Conservation (phyloP, 495 filamentous ascomycete species). For the Penicillium psychrofluorescens region DNA sequence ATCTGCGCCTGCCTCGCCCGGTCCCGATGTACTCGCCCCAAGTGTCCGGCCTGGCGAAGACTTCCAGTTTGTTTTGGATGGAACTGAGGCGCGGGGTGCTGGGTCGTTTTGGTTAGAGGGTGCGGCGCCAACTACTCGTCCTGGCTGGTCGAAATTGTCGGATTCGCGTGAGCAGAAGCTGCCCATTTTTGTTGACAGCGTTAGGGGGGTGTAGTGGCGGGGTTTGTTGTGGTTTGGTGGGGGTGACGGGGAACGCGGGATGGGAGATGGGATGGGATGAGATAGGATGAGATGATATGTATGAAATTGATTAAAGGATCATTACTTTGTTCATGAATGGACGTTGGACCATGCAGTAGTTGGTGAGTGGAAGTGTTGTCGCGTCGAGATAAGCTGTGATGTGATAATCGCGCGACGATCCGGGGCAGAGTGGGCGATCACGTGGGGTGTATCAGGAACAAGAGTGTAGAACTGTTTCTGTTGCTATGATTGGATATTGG, state of each 20-base stretch:
- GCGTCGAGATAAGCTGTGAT: conserved; percentile 6
- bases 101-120: conserved; percentile 17
- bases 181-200: conserved; percentile 47
- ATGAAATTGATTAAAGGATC: neutral
- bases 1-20: conserved; percentile 30
- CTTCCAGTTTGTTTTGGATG: conserved; percentile 32
- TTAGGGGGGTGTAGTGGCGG: neutral
- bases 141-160: conserved; percentile 52
- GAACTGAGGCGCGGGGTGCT: conserved; percentile 28
- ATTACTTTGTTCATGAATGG: neutral
- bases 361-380: neutral
- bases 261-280: neutral
- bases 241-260: neutral
- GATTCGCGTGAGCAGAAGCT: conserved; percentile 62
- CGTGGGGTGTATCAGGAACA: conserved; percentile 13
- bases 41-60: conserved; percentile 50
- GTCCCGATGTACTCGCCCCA: conserved; percentile 27
- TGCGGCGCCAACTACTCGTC: conserved; percentile 49
- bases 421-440: conserved; percentile 15
- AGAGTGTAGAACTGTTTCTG: neutral
- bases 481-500: too few relatives aligned
- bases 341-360: too few relatives aligned
- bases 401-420: conserved; percentile 12
- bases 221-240: neutral
- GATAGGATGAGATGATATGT: neutral